Conservation (phyloP, 2,329 filamentous ascomycete genomes). For the Ustilaginoidea virens region DNA sequence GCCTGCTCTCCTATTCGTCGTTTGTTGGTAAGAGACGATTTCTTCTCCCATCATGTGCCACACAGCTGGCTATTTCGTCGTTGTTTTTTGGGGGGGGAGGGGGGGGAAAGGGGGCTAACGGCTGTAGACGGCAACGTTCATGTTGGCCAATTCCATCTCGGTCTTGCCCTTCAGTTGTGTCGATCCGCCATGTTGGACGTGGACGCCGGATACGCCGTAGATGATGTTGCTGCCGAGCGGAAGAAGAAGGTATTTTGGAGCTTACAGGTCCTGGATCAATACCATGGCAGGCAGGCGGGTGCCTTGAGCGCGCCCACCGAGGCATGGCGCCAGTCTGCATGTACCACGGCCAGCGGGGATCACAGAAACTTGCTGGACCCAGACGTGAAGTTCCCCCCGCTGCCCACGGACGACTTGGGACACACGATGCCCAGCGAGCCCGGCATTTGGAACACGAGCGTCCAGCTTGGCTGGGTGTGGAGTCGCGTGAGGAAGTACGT, state of each 20-base stretch:
- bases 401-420: constrained; percentile 28
- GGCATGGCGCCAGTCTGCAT: constrained; percentile 21
- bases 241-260: constrained; percentile 37
- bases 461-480: constrained; percentile 36
- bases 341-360: constrained; percentile 9
- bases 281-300: constrained; percentile 30
- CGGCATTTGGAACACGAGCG: constrained; percentile 33
- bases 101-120: no score
- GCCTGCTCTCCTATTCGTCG: constrained; percentile 31
- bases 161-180: constrained; percentile 33
- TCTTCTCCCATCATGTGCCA: background rate
- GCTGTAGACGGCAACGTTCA: constrained; percentile 33
- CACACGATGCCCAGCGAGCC: constrained; percentile 22
- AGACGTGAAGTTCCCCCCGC: constrained; percentile 21
- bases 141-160: constrained; percentile 33
- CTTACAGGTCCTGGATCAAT: constrained; percentile 32
- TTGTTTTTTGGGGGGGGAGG: no score
- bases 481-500: constrained; percentile 30
- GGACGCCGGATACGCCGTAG: constrained; percentile 19
- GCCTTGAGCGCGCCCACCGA: constrained; percentile 26
- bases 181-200: constrained; percentile 33
- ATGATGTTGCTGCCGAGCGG: constrained; percentile 22
- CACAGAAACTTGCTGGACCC: constrained; percentile 9
- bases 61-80: background rate
- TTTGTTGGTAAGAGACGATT: constrained; percentile 25